Base-by-base conservation (phyloP, 108 stramenopile genomes). In the Skeletonema tropicum region DNA sequence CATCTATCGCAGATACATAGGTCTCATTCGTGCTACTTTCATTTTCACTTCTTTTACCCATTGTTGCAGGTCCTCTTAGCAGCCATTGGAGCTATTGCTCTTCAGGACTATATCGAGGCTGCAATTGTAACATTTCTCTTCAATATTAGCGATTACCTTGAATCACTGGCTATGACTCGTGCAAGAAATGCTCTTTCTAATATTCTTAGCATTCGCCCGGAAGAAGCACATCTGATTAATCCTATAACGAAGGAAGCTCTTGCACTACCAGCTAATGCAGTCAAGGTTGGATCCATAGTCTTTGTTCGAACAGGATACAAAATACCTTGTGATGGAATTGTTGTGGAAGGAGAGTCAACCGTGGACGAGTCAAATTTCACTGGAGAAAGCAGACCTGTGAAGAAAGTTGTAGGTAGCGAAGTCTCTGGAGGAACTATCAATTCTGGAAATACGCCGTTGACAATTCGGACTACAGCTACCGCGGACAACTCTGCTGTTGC, bases 241-340 rank as follows among this genome's bases (percentile, higher is more conserved):
- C 87, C 88, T 3, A 59, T 76, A 13, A 88, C 82, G 9, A 73
- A 85, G 30, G 82, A 91, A 66, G 39, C 86, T n/a, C 66, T 87
- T 38, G 72, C 80, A 12, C 74, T 94, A 17, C 84, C 91, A 23
- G 89, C 89, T 1, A 70, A 80, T 15, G 57, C 65, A 35, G 81
- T 98, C 13, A 77, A 82, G 5, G 85, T 87, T 6, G 97, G 97
- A 25, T 85, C 91, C 15, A 25, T 94, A 5, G 88, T 97, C 12
- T 85, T 89, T 12, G 94, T 97, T 21, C 62, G 84, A 42, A 87
- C 93, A 6, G 96, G 97, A 12, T 92, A 94, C 48, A 95, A 94
- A 72, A 85, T 98, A 3, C 97, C 98, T 0, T 92, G 90, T 49
- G 98, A 99, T 74, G 97, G 97, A 25, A 71, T 86, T 36, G 90